Evolutionary conservation across 768 basidiomycete species (phyloP).

Genomic region (Trametes cinnabarina): DNA sequence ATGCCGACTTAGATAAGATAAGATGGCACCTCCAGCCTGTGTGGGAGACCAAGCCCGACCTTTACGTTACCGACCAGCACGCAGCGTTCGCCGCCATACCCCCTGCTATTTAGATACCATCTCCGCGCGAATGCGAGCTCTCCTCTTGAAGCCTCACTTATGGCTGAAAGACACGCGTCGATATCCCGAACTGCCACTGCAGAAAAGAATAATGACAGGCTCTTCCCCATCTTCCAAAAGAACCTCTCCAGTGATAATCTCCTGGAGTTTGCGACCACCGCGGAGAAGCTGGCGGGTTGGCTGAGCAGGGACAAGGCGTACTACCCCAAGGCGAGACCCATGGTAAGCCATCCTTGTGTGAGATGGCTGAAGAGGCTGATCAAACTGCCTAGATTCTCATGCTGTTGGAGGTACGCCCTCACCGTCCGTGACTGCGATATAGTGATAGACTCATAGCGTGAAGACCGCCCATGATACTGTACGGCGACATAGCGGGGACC

Average conservation of each 20-base stretch:
- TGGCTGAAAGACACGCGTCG: too few relatives aligned
- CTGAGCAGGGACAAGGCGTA: conserved; percentile 24
- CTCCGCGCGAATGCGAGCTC: too few relatives aligned
- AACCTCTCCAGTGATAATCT: conserved; percentile 10
- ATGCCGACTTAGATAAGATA: neutral
- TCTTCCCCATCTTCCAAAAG: conserved; percentile 21
- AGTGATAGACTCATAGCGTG: neutral
- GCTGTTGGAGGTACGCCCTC: conserved; percentile 17
- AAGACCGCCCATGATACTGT: conserved; percentile 22
- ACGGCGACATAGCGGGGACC: neutral
- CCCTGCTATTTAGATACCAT: too few relatives aligned
- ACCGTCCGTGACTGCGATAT: neutral
- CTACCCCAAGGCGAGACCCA: conserved; percentile 23
- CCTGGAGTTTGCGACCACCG: conserved; percentile 6
- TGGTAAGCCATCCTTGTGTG: conserved; percentile 11
- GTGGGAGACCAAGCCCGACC: neutral
- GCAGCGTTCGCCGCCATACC: neutral
- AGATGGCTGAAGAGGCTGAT: too few relatives aligned
- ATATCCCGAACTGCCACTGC: too few relatives aligned
- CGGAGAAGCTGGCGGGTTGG: conserved; percentile 22
- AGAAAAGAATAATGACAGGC: conserved; percentile 23
- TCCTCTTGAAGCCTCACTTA: too few relatives aligned
- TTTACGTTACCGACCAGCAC: neutral
- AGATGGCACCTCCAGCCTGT: too few relatives aligned
- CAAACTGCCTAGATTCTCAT: neutral